Evolutionary conservation across 2,329 filamentous ascomycete genomes (phyloP).

Genomic region (Lizonia empirigonia): DNA sequence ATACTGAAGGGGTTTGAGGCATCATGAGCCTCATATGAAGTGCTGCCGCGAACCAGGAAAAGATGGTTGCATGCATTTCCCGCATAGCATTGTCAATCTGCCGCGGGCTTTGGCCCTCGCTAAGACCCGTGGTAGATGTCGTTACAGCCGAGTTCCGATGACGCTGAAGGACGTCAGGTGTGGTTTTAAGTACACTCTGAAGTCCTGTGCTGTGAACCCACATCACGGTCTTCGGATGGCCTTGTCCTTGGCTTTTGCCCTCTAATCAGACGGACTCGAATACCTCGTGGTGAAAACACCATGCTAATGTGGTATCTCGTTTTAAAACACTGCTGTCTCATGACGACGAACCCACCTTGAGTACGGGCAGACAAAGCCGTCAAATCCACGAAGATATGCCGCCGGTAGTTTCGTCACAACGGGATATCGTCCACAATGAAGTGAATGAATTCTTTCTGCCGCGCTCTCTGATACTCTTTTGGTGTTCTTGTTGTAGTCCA

Average conservation of each 20-base stretch:
- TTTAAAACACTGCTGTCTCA: not conserved
- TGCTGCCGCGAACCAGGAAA: not conserved
- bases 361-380: not conserved
- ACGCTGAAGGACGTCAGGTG: not conserved
- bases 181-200: not conserved
- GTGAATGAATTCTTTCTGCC: not conserved
- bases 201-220: not conserved
- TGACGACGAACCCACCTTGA: not conserved
- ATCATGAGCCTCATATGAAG: slow-evolving; percentile 8
- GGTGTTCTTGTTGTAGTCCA: not conserved
- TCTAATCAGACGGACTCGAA: not conserved
- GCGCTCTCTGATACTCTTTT: not conserved
- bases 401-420: not conserved
- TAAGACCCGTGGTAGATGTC: not conserved
- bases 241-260: not conserved
- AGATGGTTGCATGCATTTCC: not conserved
- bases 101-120: not conserved
- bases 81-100: slow-evolving; percentile 2
- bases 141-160: not conserved
- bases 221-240: not conserved
- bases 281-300: slow-evolving; percentile 1
- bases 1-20: slow-evolving; percentile 11
- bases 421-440: not conserved
- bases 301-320: not conserved
- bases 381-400: not conserved